Conservation (phyloP, 2,329 filamentous ascomycete species). For the Huntiella savannae region DNA sequence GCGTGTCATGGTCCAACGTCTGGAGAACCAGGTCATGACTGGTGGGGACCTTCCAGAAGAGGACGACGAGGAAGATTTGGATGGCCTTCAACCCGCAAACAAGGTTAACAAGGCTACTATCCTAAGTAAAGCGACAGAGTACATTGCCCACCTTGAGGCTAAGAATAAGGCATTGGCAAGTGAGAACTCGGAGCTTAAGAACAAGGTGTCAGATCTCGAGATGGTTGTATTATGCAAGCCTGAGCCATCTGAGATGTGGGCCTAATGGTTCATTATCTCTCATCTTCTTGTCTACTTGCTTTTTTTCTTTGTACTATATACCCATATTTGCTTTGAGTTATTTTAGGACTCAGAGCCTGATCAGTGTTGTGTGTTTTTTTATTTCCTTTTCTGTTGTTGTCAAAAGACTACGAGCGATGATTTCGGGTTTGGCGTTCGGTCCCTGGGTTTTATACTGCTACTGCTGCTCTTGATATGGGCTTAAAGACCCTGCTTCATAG, state of each 20-base stretch:
- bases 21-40: constrained; percentile 6
- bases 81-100: constrained; percentile 19
- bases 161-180: constrained; percentile 18
- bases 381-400: background rate
- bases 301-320: background rate
- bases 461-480: too few species aligned
- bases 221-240: constrained; percentile 14
- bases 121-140: constrained; percentile 22
- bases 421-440: constrained; percentile 4
- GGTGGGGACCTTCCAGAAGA: constrained; percentile 8
- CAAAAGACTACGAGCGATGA: constrained; percentile 2
- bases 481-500: too few species aligned
- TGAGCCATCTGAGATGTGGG: constrained; percentile 2
- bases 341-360: background rate
- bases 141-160: constrained; percentile 21
- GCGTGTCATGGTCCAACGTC: constrained; percentile 17
- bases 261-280: background rate
- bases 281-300: background rate
- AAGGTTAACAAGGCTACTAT: constrained; percentile 27
- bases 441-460: background rate
- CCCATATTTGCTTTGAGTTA: too few species aligned
- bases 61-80: constrained; percentile 15
- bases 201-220: constrained; percentile 16
- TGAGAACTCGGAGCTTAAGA: constrained; percentile 19
- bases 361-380: background rate